Evolutionary conservation across 2,329 filamentous ascomycete genomes (phyloP), one percentile per base, ranked within the genome.

Genomic region (Penicillium sp.): DNA sequence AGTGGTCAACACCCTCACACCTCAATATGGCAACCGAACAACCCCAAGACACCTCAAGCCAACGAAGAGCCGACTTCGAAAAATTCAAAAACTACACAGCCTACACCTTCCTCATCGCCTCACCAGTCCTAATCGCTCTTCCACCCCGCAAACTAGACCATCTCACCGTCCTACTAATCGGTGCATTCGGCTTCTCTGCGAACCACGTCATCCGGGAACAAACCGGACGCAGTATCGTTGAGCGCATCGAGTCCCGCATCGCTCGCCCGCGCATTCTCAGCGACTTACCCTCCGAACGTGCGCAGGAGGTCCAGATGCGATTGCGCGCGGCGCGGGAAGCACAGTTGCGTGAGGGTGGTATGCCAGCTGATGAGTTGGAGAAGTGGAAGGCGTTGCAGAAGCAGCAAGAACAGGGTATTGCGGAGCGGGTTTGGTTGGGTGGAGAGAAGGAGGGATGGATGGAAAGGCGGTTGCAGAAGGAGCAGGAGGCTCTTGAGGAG

Each of bases 371-470:
- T 59, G 72, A 74, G 53, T 46, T 73, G 59, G 72, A 75, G 58
- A 73, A 67, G 62, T 61, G 74, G 44, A 71, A 67, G 62, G 66
- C 67, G 14, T 51, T 68, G 11, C 66, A 71, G 58, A 43, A 50
- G 55, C 45, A 55, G 54, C 67, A 71, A 39, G 67, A 74, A 26
- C 62, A 72, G 59, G 63, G 70, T 6, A 57, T 72, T 16, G 55
- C 65, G 53, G 59, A 70, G 61, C 62, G 69, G 62, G 52, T 80
- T 39, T 74, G 72, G 67, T 77, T 79, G 70, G 77, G 75, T 27
- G 69, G 68, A 19, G 76, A 79, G 69, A 65, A 63, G 21, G 72
- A 74, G 53, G 77, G 73, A 62, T 80, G 77, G 78, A 77, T 75
- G 66, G 74, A 78, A 62, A 70, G 66, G 55, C 64, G 77, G 53